phyloP scores from a whole-genome alignment of 768 basidiomycete species.

The Tylopilus balloui region DNA sequence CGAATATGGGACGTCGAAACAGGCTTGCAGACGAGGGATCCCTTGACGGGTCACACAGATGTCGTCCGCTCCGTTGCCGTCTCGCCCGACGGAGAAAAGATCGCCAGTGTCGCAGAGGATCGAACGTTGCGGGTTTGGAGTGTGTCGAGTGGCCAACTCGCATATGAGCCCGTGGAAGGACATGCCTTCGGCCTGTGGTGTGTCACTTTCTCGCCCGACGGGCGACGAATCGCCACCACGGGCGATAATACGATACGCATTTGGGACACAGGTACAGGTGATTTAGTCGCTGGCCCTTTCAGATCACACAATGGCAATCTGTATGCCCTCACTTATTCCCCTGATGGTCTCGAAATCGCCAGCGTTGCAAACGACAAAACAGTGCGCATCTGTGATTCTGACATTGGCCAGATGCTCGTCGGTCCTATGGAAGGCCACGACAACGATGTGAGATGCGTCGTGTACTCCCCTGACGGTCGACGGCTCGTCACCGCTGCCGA shows the following conservation, averaged over 20 bases:
- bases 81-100: constrained; percentile 24
- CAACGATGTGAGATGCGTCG: constrained; percentile 28
- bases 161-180: constrained; percentile 25
- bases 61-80: constrained; percentile 29
- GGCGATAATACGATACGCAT: constrained; percentile 31
- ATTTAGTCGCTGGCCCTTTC: constrained; percentile 25
- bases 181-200: constrained; percentile 27
- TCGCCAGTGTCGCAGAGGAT: constrained; percentile 30
- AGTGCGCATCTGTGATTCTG: constrained; percentile 30
- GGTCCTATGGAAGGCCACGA: constrained; percentile 27
- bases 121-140: constrained; percentile 28
- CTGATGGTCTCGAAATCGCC: constrained; percentile 30
- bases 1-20: constrained; percentile 27
- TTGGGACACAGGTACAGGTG: constrained; percentile 29
- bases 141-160: constrained; percentile 17
- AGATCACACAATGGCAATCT: constrained; percentile 30
- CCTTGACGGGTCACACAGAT: constrained; percentile 27
- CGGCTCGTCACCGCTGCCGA: constrained; percentile 27
- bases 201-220: constrained; percentile 32
- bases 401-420: constrained; percentile 35
- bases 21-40: constrained; percentile 9
- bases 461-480: constrained; percentile 29
- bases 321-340: constrained; percentile 37
- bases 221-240: constrained; percentile 30
- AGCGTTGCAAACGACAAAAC: constrained; percentile 31